These are phyloP conservation scores for Termitomyces sp. DNA, from an alignment of 768 basidiomycete genomes.

Conservation along the genomic window DNA sequence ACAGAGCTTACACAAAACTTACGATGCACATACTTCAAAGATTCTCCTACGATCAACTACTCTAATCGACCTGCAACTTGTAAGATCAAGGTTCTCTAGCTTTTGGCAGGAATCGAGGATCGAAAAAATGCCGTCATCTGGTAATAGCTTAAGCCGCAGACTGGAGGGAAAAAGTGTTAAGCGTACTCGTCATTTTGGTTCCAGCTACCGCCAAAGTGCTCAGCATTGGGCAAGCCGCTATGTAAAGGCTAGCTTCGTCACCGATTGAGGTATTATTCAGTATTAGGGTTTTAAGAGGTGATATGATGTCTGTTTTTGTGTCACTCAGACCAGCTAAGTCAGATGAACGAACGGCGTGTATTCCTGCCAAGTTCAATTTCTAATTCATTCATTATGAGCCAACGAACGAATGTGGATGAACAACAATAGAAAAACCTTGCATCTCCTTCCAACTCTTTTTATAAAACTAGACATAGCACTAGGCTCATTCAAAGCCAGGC, in stretches of 20 bases:
- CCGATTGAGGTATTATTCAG: conserved; percentile 61
- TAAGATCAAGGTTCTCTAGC: conserved; percentile 54
- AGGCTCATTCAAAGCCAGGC: conserved; percentile 26
- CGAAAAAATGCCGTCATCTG: conserved; percentile 49
- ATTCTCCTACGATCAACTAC: conserved; percentile 58
- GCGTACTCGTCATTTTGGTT: conserved; percentile 57
- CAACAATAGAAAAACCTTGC: conserved; percentile 37
- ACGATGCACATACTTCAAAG: conserved; percentile 44
- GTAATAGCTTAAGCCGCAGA: neutral
- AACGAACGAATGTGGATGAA: neutral
- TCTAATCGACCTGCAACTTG: conserved; percentile 59
- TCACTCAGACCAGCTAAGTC: conserved; percentile 48
- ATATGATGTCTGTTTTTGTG: conserved; percentile 21
- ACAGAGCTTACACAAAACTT: neutral
- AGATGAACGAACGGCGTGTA: conserved; percentile 43
- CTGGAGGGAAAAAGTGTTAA: neutral
- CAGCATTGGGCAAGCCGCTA: conserved; percentile 47
- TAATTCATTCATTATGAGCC: conserved; percentile 17
- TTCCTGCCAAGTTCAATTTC: conserved; percentile 55
- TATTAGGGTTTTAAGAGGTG: conserved; percentile 42
- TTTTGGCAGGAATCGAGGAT: conserved; percentile 54
- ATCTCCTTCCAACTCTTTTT: conserved; percentile 47
- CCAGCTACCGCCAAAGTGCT: conserved; percentile 46
- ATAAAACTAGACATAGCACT: conserved; percentile 43
- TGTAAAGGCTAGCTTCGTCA: conserved; percentile 47